Conservation (phyloP, 2,329 filamentous ascomycete species). For the Ophiostoma piceae region DNA sequence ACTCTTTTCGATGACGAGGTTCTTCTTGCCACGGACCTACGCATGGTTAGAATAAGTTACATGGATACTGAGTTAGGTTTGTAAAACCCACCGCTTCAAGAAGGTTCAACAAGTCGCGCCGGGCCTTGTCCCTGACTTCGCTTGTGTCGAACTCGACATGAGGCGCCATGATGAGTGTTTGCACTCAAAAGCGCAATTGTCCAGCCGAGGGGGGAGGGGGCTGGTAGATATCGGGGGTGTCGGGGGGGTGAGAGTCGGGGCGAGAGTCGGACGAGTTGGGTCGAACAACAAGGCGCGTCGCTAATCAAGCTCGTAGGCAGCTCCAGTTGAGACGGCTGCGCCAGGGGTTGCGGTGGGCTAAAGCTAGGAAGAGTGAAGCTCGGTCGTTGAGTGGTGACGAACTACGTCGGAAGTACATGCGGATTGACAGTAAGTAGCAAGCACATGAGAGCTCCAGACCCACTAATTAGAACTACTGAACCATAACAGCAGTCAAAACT, state of each 20-base stretch:
- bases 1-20: slow-evolving; percentile 85
- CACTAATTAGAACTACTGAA: not conserved
- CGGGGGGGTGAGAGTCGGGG: not conserved
- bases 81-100: slow-evolving; percentile 80
- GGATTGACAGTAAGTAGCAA: not conserved
- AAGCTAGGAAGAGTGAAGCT: not conserved
- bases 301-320: not conserved
- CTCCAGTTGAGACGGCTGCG: not conserved
- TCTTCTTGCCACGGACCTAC: slow-evolving; percentile 97
- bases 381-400: not conserved
- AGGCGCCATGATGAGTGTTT: slow-evolving; percentile 57
- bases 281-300: not conserved
- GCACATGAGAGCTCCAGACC: not conserved
- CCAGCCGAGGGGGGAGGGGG: not conserved
- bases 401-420: not conserved
- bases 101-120: slow-evolving; percentile 82
- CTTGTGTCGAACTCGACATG: slow-evolving; percentile 66
- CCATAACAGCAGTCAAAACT: not conserved
- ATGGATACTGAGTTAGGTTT: not conserved
- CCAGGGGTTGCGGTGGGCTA: not conserved
- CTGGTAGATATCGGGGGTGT: not conserved
- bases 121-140: slow-evolving; percentile 73
- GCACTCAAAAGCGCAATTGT: not conserved
- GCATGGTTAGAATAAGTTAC: slow-evolving; percentile 22
- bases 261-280: not conserved